These are phyloP conservation scores for Lasiodiplodia citricola DNA, from an alignment of 2,329 filamentous ascomycete species.

Conservation along the genomic window DNA sequence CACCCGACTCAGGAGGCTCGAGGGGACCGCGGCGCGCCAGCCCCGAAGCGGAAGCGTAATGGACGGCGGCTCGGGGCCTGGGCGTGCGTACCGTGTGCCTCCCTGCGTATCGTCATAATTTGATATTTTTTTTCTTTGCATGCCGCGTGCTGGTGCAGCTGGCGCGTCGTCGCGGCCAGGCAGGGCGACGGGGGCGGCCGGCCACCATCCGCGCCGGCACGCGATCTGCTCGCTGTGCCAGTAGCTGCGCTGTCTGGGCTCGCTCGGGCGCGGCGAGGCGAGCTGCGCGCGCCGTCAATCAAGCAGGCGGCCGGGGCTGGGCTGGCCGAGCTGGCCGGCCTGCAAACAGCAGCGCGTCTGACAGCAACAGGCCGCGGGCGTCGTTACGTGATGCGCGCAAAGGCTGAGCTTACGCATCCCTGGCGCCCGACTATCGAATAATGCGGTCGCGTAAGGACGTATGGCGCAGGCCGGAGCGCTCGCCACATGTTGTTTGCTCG, in stretches of 20 bases:
- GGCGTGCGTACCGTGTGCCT: slow-evolving; percentile 17
- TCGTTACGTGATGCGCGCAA: slow-evolving; percentile 18
- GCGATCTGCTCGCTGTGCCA: slow-evolving; percentile 4
- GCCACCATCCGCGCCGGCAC: slow-evolving; percentile 13
- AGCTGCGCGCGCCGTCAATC: slow-evolving; percentile 4
- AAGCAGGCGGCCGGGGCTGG: not conserved
- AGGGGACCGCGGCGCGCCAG: slow-evolving; percentile 8
- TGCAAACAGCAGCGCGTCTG: slow-evolving; percentile 24
- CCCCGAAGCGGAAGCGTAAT: slow-evolving; percentile 23
- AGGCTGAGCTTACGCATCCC: slow-evolving; percentile 25
- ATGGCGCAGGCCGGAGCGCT: slow-evolving; percentile 19
- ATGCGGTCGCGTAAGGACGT: slow-evolving; percentile 19
- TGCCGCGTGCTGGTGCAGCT: slow-evolving; percentile 19
- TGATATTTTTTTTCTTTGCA: slow-evolving; percentile 19
- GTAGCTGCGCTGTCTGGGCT: not conserved
- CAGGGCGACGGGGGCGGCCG: not conserved
- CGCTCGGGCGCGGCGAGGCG: slow-evolving; percentile 8
- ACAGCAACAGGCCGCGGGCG: slow-evolving; percentile 4
- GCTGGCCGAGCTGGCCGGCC: not conserved
- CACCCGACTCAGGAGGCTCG: slow-evolving; percentile 22
- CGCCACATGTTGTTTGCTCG: slow-evolving; percentile 20
- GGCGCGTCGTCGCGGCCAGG: slow-evolving; percentile 8
- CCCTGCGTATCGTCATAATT: slow-evolving; percentile 26
- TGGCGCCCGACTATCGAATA: slow-evolving; percentile 24
- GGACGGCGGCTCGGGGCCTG: slow-evolving; percentile 13